phyloP scores from a whole-genome alignment of 257 asterid species.

The Salvia rosmarinus region DNA sequence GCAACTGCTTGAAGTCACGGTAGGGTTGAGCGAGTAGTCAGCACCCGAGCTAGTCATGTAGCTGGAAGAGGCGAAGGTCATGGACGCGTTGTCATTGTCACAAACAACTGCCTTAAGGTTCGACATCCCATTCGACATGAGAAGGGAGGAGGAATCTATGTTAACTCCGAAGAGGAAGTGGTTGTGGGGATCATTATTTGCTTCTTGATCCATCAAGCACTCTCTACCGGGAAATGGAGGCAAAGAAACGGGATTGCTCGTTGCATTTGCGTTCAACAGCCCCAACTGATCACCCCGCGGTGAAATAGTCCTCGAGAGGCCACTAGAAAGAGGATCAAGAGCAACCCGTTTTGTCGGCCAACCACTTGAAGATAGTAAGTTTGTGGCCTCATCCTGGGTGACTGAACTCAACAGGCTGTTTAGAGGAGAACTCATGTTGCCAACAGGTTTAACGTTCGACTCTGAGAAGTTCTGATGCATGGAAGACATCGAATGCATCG shows the following conservation, averaged over 20 bases:
- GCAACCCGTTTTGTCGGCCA: constrained; percentile 72
- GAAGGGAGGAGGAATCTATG: constrained; percentile 61
- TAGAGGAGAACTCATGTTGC: constrained; percentile 51
- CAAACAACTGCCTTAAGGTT: constrained; percentile 54
- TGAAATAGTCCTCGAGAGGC: constrained; percentile 35
- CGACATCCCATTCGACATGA: constrained; percentile 55
- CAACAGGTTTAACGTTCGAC: constrained; percentile 41
- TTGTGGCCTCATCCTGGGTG: constrained; percentile 52
- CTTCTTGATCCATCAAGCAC: constrained; percentile 59
- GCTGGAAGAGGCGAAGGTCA: constrained; percentile 56
- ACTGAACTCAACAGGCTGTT: constrained; percentile 55
- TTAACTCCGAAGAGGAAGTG: constrained; percentile 65
- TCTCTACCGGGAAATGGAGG: constrained; percentile 81
- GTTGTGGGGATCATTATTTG: constrained; percentile 62
- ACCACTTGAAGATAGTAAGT: constrained; percentile 47
- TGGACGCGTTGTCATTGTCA: constrained; percentile 45
- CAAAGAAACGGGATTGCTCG: constrained; percentile 51
- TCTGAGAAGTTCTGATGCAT: constrained; percentile 49
- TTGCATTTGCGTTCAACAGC: constrained; percentile 32
- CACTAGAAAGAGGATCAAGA: constrained; percentile 49
- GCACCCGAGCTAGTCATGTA: constrained; percentile 53
- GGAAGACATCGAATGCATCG: constrained; percentile 45
- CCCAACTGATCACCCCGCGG: constrained; percentile 45
- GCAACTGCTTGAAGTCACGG: constrained; percentile 48
- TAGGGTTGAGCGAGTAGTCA: constrained; percentile 51